Percentiles rank a stretch among this genome's conserved stretches.
Evolutionary conservation across 2,329 filamentous ascomycete species (phyloP).

Genomic region (Davidsoniella virescens): DNA sequence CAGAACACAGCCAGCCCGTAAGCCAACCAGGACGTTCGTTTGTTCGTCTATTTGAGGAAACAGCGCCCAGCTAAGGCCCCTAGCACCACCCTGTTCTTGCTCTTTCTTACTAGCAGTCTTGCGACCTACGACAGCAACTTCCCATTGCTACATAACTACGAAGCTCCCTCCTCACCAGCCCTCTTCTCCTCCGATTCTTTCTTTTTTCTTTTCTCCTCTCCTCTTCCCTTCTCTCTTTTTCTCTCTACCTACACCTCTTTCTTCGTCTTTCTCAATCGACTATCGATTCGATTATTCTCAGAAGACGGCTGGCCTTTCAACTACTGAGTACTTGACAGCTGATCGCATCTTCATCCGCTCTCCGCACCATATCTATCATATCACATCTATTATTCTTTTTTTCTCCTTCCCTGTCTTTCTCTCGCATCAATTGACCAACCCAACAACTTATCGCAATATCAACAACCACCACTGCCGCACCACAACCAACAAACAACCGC

Average conservation of each 20-base stretch:
- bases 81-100: not conserved
- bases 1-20: not conserved
- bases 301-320: slow-evolving; percentile 11
- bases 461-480: not conserved
- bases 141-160: too few relatives aligned
- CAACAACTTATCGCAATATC: not conserved
- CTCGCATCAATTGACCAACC: not conserved
- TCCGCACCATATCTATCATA: not conserved
- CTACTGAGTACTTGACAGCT: slow-evolving; percentile 10
- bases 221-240: slow-evolving; percentile 15
- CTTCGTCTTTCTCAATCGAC: not conserved
- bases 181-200: slow-evolving; percentile 12
- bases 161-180: slow-evolving; percentile 11
- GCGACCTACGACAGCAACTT: too few relatives aligned
- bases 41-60: not conserved
- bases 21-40: not conserved
- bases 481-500: not conserved
- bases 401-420: not conserved
- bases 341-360: slow-evolving; percentile 4
- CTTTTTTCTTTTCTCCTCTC: slow-evolving; percentile 13
- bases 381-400: slow-evolving; percentile 5
- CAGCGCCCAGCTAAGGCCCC: not conserved
- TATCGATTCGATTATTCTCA: not conserved
- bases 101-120: not conserved
- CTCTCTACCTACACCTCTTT: not conserved